These are phyloP conservation scores for Fusarium sp. DNA, from an alignment of 2,329 filamentous ascomycete genomes.

Conservation along the genomic window DNA sequence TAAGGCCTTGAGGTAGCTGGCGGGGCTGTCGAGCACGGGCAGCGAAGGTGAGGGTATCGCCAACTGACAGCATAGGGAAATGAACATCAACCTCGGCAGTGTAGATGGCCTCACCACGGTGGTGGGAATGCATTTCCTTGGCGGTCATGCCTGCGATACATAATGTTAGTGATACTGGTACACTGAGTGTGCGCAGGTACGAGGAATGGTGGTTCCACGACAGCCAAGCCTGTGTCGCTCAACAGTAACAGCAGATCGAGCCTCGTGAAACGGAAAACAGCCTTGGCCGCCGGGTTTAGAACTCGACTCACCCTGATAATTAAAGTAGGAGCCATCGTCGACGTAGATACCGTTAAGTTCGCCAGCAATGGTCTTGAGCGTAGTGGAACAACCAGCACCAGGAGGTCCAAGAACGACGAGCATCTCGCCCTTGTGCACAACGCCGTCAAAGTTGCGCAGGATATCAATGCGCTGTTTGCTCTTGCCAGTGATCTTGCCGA, in stretches of 20 bases:
- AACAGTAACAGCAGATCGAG: conserved; percentile 6
- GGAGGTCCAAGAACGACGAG: conserved; percentile 78
- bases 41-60: conserved; percentile 81
- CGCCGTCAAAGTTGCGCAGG: conserved; percentile 71
- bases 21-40: conserved; percentile 74
- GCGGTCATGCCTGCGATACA: conserved; percentile 64
- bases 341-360: conserved; percentile 83
- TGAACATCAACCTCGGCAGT: conserved; percentile 86
- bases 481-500: conserved; percentile 60
- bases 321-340: conserved; percentile 75
- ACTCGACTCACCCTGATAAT: conserved; percentile 73
- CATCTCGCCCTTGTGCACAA: conserved; percentile 78
- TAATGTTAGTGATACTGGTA: conserved; percentile 25
- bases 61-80: conserved; percentile 79
- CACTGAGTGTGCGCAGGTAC: conserved; percentile 1
- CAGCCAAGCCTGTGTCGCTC: conserved; percentile 6
- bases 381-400: conserved; percentile 80
- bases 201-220: conserved; percentile 18
- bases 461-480: conserved; percentile 71
- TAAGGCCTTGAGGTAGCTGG: conserved; percentile 66
- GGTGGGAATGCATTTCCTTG: conserved; percentile 78
- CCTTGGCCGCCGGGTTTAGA: not conserved
- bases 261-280: conserved; percentile 8
- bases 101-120: conserved; percentile 87
- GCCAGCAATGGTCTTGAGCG: conserved; percentile 84